These are phyloP conservation scores for Corinectria fuckeliana DNA, from an alignment of 2,329 filamentous ascomycete species.

Conservation along the genomic window DNA sequence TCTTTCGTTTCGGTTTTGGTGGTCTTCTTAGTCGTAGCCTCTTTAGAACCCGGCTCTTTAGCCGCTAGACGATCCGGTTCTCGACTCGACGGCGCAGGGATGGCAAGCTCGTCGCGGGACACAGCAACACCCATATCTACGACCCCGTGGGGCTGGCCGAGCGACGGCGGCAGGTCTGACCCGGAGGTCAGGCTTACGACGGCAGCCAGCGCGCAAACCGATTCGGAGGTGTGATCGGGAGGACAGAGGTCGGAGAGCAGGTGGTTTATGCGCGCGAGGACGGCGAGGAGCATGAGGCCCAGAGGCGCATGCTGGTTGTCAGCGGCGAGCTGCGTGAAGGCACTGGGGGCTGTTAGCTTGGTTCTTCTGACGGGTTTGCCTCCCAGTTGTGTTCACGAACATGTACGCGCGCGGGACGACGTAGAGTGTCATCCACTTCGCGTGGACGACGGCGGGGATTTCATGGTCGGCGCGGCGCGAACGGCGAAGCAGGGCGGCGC, in stretches of 20 bases:
- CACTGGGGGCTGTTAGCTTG: constrained; percentile 43
- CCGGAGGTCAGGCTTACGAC: not conserved
- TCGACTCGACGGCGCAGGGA: constrained; percentile 12
- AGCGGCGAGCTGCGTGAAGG: constrained; percentile 73
- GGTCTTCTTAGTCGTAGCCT: not conserved
- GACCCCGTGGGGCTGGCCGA: not conserved
- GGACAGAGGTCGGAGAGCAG: constrained; percentile 48
- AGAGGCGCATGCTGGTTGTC: constrained; percentile 77
- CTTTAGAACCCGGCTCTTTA: constrained; percentile 2
- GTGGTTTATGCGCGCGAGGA: constrained; percentile 64
- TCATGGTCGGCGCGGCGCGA: constrained; percentile 10
- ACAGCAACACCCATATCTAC: constrained; percentile 41
- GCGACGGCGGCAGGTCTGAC: not conserved
- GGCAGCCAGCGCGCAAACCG: not conserved
- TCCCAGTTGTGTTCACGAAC: constrained; percentile 35
- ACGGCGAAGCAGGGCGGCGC: constrained; percentile 32
- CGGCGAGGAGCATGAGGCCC: constrained; percentile 71
- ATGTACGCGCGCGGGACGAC: constrained; percentile 45
- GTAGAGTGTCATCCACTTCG: constrained; percentile 40
- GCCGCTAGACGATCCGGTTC: not conserved
- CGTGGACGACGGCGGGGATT: constrained; percentile 29
- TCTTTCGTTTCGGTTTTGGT: constrained; percentile 14
- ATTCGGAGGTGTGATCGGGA: constrained; percentile 2
- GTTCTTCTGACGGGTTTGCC: not conserved
- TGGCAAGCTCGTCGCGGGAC: constrained; percentile 33